These are phyloP conservation scores for Verticillium longisporum DNA, from an alignment of 2,329 filamentous ascomycete species.

Conservation along the genomic window DNA sequence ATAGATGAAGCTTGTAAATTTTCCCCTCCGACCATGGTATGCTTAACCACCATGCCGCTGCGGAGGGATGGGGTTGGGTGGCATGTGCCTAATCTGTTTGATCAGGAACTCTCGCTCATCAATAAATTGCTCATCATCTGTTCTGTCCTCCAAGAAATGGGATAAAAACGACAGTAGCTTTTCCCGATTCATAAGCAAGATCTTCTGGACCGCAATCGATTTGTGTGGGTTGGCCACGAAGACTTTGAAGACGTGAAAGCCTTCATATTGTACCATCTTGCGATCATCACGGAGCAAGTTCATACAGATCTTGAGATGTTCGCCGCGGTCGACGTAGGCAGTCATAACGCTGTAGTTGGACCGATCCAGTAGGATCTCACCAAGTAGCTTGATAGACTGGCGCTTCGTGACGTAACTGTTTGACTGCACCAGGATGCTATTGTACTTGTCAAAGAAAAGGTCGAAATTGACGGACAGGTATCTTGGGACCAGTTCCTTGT, in stretches of 20 bases:
- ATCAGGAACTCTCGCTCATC: slow-evolving; percentile 97
- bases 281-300: slow-evolving; percentile 90
- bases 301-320: slow-evolving; percentile 98
- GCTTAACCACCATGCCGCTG: slow-evolving; percentile 27
- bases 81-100: slow-evolving; percentile 78
- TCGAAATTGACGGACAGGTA: slow-evolving; percentile 90
- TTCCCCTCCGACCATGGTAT: neutral
- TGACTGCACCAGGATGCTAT: slow-evolving; percentile 78
- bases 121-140: slow-evolving; percentile 96
- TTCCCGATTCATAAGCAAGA: slow-evolving; percentile 92
- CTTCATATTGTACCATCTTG: slow-evolving; percentile 99
- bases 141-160: slow-evolving; percentile 88
- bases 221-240: slow-evolving; percentile 99
- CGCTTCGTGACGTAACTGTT: slow-evolving; percentile 97
- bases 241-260: slow-evolving; percentile 99
- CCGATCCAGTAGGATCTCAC: slow-evolving; percentile 87
- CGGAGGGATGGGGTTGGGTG: slow-evolving; percentile 46
- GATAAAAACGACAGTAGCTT: slow-evolving; percentile 83
- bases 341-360: slow-evolving; percentile 99
- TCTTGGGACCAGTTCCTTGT: slow-evolving; percentile 83
- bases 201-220: slow-evolving; percentile 90
- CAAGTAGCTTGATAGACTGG: slow-evolving; percentile 94
- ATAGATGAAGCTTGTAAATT: neutral
- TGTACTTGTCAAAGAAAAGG: slow-evolving; percentile 87
- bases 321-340: slow-evolving; percentile 86